Conservation (phyloP, 139 green algal species). For the Picochlorum costavermella region DNA sequence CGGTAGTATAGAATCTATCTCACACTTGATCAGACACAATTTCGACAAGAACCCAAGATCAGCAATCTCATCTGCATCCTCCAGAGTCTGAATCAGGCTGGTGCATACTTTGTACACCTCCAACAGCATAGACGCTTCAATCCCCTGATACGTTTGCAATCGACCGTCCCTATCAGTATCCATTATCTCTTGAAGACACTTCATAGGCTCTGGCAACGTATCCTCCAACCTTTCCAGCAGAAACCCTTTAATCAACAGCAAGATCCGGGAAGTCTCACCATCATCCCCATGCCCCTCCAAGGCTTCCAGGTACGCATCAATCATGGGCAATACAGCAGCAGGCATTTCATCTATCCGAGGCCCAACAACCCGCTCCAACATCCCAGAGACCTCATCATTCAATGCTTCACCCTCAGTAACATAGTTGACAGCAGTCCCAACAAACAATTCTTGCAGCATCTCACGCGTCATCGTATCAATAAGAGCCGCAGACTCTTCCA, state of each 20-base stretch:
- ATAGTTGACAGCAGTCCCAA: not conserved
- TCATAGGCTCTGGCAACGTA: constrained; percentile 16
- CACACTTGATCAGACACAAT: constrained; percentile 14
- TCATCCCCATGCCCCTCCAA: not conserved
- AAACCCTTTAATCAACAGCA: constrained; percentile 12
- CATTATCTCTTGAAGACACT: constrained; percentile 10
- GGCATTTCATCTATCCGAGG: not conserved
- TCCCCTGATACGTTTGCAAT: too few relatives aligned
- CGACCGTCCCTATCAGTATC: not conserved
- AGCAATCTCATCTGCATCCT: not conserved
- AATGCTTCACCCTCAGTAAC: not conserved
- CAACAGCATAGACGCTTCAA: too few relatives aligned
- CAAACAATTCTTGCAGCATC: constrained; percentile 8
- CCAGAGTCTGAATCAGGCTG: not conserved
- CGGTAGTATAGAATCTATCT: constrained; percentile 6
- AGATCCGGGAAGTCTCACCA: constrained; percentile 1
- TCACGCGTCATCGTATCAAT: not conserved
- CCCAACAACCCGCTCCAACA: not conserved
- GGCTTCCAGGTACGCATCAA: constrained; percentile 9
- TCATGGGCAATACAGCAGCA: constrained; percentile 2
- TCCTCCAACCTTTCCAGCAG: constrained; percentile 6
- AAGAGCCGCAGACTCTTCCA: not conserved
- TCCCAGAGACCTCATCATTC: not conserved
- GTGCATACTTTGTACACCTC: not conserved
- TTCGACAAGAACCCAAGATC: constrained; percentile 7